Evolutionary conservation across 495 filamentous ascomycete species (phyloP).

Genomic region (Jackrogersella minutella): DNA sequence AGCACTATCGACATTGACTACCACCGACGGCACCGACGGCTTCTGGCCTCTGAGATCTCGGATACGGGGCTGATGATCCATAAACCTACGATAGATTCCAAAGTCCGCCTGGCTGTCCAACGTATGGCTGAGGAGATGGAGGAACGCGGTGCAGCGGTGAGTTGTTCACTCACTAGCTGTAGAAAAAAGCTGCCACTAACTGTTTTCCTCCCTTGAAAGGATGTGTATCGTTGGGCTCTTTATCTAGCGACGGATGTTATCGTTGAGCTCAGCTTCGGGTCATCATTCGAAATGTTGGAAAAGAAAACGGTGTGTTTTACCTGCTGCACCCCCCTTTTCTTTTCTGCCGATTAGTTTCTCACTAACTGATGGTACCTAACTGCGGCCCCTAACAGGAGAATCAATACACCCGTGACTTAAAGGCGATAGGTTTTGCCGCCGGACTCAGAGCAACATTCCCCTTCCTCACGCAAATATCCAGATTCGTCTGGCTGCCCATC

Average conservation of each 20-base stretch:
- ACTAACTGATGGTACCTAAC: background rate
- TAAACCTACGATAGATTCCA: conserved; percentile 29
- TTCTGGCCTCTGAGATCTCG: conserved; percentile 37
- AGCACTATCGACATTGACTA: conserved; percentile 25
- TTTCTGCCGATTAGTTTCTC: background rate
- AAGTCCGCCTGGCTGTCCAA: conserved; percentile 36
- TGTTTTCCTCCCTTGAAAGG: conserved; percentile 17
- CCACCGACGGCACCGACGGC: conserved; percentile 37
- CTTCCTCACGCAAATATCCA: conserved; percentile 29
- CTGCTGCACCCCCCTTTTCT: background rate
- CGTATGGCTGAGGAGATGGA: conserved; percentile 41
- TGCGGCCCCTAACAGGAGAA: conserved; percentile 16
- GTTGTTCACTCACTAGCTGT: background rate
- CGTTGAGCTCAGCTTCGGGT: conserved; percentile 64
- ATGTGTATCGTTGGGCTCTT: conserved; percentile 65
- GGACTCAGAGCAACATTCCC: conserved; percentile 23
- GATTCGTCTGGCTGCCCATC: conserved; percentile 28
- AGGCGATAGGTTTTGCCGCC: conserved; percentile 16
- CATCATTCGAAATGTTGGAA: conserved; percentile 64
- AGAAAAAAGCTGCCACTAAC: background rate
- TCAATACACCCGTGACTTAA: conserved; percentile 30
- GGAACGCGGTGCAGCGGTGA: conserved; percentile 24
- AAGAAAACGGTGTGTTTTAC: conserved; percentile 49
- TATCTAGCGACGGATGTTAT: conserved; percentile 67
- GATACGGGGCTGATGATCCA: conserved; percentile 32